phyloP scores from a whole-genome alignment of 2,329 filamentous ascomycete species.

The Epichloe sibirici region DNA sequence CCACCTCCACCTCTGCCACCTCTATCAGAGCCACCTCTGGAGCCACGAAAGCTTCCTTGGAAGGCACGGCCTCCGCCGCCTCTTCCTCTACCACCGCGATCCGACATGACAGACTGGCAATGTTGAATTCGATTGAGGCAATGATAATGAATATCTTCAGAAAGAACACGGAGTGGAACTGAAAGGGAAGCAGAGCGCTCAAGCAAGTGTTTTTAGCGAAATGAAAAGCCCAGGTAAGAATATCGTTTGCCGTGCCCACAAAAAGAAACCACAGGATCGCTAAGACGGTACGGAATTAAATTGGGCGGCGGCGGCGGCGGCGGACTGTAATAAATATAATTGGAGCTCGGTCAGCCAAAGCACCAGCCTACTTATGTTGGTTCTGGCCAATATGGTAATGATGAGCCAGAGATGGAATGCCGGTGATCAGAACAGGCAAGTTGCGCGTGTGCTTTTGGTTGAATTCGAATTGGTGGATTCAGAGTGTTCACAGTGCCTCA shows the following conservation, averaged over 20 bases:
- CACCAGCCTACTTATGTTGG: not conserved
- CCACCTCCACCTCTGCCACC: constrained; percentile 6
- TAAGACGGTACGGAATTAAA: not conserved
- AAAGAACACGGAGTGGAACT: no score
- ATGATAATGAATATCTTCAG: no score
- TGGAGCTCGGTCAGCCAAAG: not conserved
- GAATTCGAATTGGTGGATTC: no score
- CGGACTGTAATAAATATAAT: not conserved
- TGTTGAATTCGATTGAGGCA: not conserved
- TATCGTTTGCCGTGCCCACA: not conserved
- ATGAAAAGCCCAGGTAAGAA: not conserved
- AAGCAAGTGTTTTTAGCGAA: not conserved
- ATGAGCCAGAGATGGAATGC: not conserved
- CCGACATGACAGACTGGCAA: constrained; percentile 13
- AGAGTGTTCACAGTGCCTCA: not conserved
- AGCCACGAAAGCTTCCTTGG: constrained; percentile 3
- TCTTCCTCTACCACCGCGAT: constrained; percentile 15
- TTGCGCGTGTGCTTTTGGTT: no score
- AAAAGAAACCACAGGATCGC: not conserved
- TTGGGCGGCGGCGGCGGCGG: not conserved
- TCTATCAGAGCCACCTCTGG: constrained; percentile 10
- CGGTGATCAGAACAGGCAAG: not conserved
- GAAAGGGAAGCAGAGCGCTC: not conserved
- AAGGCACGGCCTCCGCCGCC: constrained; percentile 8
- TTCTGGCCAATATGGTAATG: not conserved